A percentile compares a stretch with the other conserved stretches of the same genome.
Conservation (phyloP, 441 rosid genomes). For the Theobroma grandiflorum region DNA sequence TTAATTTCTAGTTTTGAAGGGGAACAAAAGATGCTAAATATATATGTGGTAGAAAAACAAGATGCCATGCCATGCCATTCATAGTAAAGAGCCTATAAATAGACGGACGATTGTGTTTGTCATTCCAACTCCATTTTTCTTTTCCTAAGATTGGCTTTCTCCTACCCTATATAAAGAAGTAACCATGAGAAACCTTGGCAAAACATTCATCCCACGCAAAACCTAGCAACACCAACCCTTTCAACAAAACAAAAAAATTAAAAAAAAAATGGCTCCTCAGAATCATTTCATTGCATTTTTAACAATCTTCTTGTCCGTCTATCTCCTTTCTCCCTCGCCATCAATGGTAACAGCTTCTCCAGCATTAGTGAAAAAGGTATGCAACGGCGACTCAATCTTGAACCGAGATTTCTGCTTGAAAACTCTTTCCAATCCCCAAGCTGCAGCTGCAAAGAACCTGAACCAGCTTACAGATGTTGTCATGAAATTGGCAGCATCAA, state of each 20-base stretch:
- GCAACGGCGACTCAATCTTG: not conserved
- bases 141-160: not conserved
- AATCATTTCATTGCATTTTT: not conserved
- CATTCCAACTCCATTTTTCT: not conserved
- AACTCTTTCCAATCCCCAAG: conserved; percentile 24
- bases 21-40: not conserved
- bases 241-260: not conserved
- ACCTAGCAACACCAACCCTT: conserved; percentile 19
- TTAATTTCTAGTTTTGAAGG: no score
- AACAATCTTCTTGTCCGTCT: not conserved
- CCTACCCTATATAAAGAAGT: not conserved
- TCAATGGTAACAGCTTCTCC: not conserved
- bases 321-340: not conserved
- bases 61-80: not conserved
- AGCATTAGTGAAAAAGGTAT: conserved; percentile 11
- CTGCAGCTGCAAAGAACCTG: not conserved
- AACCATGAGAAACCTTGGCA: not conserved
- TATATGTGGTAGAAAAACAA: not conserved
- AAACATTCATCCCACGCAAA: not conserved
- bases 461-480: not conserved
- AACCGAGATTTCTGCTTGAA: conserved; percentile 21
- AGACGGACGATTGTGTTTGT: not conserved
- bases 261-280: not conserved
- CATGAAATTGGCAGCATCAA: not conserved
- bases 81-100: not conserved